These are phyloP conservation scores for Vaccinium corymbosum DNA, from an alignment of 148 eudicot genomes.

Conservation along the genomic window DNA sequence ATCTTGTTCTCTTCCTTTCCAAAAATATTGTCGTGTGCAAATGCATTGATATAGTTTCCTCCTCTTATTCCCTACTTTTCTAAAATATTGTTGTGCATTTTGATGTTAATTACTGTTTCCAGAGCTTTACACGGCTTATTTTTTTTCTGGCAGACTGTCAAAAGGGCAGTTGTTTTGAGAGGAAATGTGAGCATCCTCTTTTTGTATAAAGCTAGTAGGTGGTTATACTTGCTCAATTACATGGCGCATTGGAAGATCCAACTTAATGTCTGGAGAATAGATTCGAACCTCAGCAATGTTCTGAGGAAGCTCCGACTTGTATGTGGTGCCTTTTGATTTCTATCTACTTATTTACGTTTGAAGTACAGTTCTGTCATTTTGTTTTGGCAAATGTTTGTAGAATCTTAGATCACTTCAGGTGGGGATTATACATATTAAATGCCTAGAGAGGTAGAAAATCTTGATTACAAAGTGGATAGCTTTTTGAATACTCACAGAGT, in stretches of 20 bases:
- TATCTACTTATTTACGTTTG: background rate
- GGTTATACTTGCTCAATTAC: background rate
- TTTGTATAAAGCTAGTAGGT: background rate
- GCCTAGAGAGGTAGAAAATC: too few relatives aligned
- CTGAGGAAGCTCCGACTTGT: slow-evolving; percentile 12
- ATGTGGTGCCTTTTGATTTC: slow-evolving; percentile 4
- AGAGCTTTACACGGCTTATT: background rate
- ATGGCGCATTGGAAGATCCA: background rate
- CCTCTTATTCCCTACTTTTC: background rate
- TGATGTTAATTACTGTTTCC: background rate
- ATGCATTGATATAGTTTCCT: background rate
- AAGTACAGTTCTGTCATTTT: background rate
- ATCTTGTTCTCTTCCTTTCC: background rate
- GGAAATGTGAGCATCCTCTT: background rate
- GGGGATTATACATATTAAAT: background rate
- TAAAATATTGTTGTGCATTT: background rate
- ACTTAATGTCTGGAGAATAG: background rate
- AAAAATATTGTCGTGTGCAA: background rate
- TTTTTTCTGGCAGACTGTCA: slow-evolving; percentile 7
- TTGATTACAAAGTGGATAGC: too few relatives aligned
- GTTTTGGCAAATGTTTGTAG: background rate
- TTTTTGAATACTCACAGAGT: too few relatives aligned
- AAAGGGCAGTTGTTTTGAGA: slow-evolving; percentile 6
- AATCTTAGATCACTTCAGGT: background rate
- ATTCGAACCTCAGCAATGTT: slow-evolving; percentile 2